Evolutionary conservation across 2,329 filamentous ascomycete species (phyloP).

Genomic region (Penicillium polonicum): DNA sequence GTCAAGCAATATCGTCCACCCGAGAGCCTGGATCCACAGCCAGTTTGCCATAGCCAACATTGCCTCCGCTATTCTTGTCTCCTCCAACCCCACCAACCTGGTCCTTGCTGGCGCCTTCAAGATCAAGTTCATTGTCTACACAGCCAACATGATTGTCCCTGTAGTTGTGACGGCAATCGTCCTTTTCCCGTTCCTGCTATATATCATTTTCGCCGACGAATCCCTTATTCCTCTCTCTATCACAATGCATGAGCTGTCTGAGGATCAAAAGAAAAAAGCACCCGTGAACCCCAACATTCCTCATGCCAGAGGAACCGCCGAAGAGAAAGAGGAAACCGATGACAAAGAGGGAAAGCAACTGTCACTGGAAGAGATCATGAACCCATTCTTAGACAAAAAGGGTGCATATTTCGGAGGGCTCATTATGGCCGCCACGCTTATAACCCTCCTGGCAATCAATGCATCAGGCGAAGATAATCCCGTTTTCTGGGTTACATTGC

Average conservation of each 20-base stretch:
- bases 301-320: slow-evolving; percentile 56
- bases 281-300: slow-evolving; percentile 74
- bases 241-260: slow-evolving; percentile 65
- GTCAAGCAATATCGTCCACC: slow-evolving; percentile 69
- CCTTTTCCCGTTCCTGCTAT: slow-evolving; percentile 68
- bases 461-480: slow-evolving; percentile 57
- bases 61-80: slow-evolving; percentile 71
- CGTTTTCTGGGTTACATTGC: slow-evolving; percentile 68
- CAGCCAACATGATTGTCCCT: slow-evolving; percentile 74
- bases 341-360: slow-evolving; percentile 56
- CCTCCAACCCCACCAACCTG: slow-evolving; percentile 74
- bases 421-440: slow-evolving; percentile 66
- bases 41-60: slow-evolving; percentile 74
- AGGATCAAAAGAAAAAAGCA: slow-evolving; percentile 55
- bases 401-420: slow-evolving; percentile 64
- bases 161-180: slow-evolving; percentile 66
- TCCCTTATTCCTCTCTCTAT: slow-evolving; percentile 65
- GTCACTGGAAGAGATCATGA: slow-evolving; percentile 71
- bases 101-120: slow-evolving; percentile 70
- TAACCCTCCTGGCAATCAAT: slow-evolving; percentile 66
- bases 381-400: slow-evolving; percentile 68
- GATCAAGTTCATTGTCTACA: slow-evolving; percentile 71
- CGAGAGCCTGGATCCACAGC: slow-evolving; percentile 69
- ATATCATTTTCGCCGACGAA: slow-evolving; percentile 65
- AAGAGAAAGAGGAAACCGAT: slow-evolving; percentile 52